A percentile compares a stretch with the other conserved stretches of the same genome.
Conservation (phyloP, 768 basidiomycete genomes). For the Calocera viscosa region DNA sequence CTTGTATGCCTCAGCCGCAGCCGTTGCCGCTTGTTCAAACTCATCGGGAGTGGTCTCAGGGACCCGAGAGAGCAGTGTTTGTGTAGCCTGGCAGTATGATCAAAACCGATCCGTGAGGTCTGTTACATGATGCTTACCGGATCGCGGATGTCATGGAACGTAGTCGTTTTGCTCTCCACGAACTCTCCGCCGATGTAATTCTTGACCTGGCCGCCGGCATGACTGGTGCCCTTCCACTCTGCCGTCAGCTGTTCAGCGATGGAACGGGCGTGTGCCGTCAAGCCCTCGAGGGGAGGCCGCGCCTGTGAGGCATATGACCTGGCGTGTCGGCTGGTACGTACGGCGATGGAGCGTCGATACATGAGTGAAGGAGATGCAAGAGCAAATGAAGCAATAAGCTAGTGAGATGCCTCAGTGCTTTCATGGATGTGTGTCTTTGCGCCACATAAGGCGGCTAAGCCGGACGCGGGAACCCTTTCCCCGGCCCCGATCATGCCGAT, state of each 20-base stretch:
- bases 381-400: no score
- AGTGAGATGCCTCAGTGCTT: no score
- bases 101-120: neutral
- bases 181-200: conserved; percentile 89
- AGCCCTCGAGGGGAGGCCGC: conserved; percentile 9
- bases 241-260: conserved; percentile 58
- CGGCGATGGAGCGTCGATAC: neutral
- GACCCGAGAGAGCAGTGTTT: conserved; percentile 76
- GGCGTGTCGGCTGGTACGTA: neutral
- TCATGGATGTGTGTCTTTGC: neutral
- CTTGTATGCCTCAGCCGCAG: conserved; percentile 75
- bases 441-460: neutral
- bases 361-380: neutral
- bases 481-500: neutral
- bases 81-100: conserved; percentile 53
- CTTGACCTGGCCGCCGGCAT: conserved; percentile 76
- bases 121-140: conserved; percentile 41
- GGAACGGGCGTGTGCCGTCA: conserved; percentile 32
- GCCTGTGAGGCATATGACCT: neutral
- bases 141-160: conserved; percentile 82
- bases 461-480: neutral
- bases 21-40: conserved; percentile 69
- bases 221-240: conserved; percentile 78
- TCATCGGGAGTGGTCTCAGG: conserved; percentile 76
- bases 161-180: conserved; percentile 58